A percentile compares a stretch with the other conserved stretches of the same genome.
Evolutionary conservation across 257 asterid genomes (phyloP).

Genomic region (Verbena officinalis): DNA sequence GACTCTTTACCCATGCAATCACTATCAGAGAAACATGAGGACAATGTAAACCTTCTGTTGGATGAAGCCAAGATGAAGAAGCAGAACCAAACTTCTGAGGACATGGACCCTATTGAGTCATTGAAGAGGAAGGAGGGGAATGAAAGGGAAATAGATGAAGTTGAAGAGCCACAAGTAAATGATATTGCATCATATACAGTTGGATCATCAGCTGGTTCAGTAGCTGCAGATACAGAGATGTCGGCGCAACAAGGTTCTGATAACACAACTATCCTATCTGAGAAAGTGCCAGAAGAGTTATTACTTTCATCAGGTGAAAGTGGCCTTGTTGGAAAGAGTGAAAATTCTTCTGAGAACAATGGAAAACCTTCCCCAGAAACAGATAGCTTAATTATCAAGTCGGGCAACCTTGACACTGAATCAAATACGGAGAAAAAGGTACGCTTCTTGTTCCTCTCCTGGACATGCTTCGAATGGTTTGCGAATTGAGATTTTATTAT

Average conservation of each 20-base stretch:
- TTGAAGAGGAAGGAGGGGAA: constrained; percentile 42
- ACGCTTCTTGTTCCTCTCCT: constrained; percentile 34
- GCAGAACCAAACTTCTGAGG: constrained; percentile 35
- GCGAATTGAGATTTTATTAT: neutral
- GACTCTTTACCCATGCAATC: constrained; percentile 42
- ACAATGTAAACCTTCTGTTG: constrained; percentile 46
- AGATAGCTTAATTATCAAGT: constrained; percentile 41
- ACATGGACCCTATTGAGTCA: constrained; percentile 41
- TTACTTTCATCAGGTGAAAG: constrained; percentile 43
- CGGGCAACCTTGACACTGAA: constrained; percentile 52
- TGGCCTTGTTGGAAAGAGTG: constrained; percentile 37
- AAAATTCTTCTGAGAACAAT: constrained; percentile 37
- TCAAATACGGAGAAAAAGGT: constrained; percentile 66
- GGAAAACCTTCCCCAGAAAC: constrained; percentile 46
- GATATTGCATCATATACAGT: constrained; percentile 38
- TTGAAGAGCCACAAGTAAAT: constrained; percentile 45
- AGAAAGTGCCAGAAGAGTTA: constrained; percentile 46
- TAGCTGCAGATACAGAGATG: constrained; percentile 41
- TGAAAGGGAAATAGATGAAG: constrained; percentile 37
- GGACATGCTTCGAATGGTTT: constrained; percentile 23
- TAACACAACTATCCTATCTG: constrained; percentile 43
- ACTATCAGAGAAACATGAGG: constrained; percentile 48
- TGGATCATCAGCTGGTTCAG: constrained; percentile 45
- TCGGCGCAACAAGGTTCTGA: constrained; percentile 42
- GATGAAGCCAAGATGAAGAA: constrained; percentile 51